These are phyloP conservation scores for Austroboletus festivus DNA, from an alignment of 768 basidiomycete species.

Conservation along the genomic window DNA sequence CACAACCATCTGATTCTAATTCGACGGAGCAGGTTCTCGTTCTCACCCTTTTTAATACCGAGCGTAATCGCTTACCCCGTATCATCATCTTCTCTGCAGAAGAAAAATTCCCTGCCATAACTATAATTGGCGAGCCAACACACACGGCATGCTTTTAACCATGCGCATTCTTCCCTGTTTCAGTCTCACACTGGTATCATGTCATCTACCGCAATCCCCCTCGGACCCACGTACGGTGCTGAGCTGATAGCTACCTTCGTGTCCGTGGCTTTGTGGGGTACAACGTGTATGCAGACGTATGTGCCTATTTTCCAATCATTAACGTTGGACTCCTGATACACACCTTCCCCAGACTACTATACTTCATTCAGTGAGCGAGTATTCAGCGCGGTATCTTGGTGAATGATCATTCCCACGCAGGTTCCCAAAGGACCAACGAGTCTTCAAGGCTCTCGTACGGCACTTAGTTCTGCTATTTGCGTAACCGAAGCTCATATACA, in stretches of 20 bases:
- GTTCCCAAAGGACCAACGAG: not conserved
- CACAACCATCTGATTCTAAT: no score
- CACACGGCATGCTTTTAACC: no score
- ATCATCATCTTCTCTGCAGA: no score
- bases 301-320: not conserved
- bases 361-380: conserved; percentile 5
- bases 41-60: no score
- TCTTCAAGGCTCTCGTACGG: not conserved
- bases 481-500: no score
- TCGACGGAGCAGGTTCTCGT: no score
- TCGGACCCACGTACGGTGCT: conserved; percentile 7
- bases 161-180: not conserved
- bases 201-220: not conserved
- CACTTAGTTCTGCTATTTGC: not conserved
- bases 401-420: not conserved
- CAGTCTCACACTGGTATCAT: not conserved
- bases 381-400: no score
- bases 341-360: not conserved
- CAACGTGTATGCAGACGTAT: conserved; percentile 11
- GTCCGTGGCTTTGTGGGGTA: conserved; percentile 13
- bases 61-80: no score
- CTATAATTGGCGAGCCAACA: not conserved
- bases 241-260: conserved; percentile 8
- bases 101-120: no score
- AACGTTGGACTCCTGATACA: not conserved